phyloP scores from a whole-genome alignment of 2,329 filamentous ascomycete genomes.

The Pleomassaria siparia region DNA sequence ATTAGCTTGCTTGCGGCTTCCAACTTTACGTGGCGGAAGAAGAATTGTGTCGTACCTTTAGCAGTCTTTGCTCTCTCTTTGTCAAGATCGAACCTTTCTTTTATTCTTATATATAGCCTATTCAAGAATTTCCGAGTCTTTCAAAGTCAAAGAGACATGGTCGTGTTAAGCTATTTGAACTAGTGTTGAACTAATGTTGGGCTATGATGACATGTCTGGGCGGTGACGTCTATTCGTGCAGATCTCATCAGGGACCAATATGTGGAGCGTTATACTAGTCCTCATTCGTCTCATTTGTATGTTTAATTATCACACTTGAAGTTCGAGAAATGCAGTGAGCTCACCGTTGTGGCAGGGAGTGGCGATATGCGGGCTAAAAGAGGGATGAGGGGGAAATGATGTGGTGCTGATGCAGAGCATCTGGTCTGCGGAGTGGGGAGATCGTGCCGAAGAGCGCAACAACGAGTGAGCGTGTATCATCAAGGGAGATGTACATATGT shows the following conservation, averaged over 20 bases:
- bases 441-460: too few relatives aligned
- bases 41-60: neutral
- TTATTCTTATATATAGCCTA: neutral
- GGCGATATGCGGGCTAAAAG: neutral
- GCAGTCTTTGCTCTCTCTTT: neutral
- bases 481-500: too few relatives aligned
- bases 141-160: neutral
- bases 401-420: too few relatives aligned
- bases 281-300: neutral
- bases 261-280: constrained; percentile 1
- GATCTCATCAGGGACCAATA: constrained; percentile 18
- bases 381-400: neutral
- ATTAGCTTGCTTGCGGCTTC: neutral
- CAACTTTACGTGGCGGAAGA: neutral
- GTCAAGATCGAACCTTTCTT: neutral
- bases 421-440: too few relatives aligned
- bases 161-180: neutral
- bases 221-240: constrained; percentile 23
- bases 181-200: neutral
- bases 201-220: constrained; percentile 29
- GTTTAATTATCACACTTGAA: neutral
- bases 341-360: too few relatives aligned
- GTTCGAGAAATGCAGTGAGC: neutral
- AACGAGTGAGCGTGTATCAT: too few relatives aligned
- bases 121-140: neutral